Evolutionary conservation across 2,329 filamentous ascomycete genomes (phyloP).

Genomic region (Graphium sp.): DNA sequence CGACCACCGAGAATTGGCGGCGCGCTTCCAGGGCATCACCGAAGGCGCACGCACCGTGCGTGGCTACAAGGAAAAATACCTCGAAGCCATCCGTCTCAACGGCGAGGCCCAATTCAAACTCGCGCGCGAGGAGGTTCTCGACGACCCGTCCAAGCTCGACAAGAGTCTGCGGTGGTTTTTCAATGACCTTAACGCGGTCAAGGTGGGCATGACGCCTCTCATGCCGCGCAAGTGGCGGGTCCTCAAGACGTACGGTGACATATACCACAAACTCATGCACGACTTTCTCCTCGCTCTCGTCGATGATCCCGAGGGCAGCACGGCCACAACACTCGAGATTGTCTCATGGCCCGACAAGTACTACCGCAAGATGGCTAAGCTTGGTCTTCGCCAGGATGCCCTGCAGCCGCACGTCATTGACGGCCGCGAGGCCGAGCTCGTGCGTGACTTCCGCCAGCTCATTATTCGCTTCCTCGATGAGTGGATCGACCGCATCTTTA

Average conservation of each 20-base stretch:
- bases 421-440: constrained; percentile 74
- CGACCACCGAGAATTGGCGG: constrained; percentile 88
- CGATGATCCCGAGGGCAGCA: constrained; percentile 69
- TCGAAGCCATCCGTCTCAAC: constrained; percentile 59
- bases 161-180: constrained; percentile 94
- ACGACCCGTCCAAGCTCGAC: constrained; percentile 67
- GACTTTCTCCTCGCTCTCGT: constrained; percentile 75
- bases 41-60: constrained; percentile 81
- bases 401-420: constrained; percentile 77
- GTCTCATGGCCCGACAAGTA: constrained; percentile 94
- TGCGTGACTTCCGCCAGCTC: constrained; percentile 84
- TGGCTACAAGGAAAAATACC: constrained; percentile 93
- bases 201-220: constrained; percentile 76
- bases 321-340: constrained; percentile 77
- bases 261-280: constrained; percentile 92
- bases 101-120: constrained; percentile 60
- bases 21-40: constrained; percentile 86
- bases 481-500: constrained; percentile 91
- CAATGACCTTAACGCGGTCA: constrained; percentile 90
- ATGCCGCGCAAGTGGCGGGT: constrained; percentile 98
- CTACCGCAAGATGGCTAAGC: constrained; percentile 85
- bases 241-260: constrained; percentile 71
- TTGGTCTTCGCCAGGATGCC: constrained; percentile 64
- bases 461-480: constrained; percentile 93
- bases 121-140: constrained; percentile 58